Evolutionary conservation across 1,284 basidiomycete species (phyloP).

Genomic region (Kwoniella shivajii): DNA sequence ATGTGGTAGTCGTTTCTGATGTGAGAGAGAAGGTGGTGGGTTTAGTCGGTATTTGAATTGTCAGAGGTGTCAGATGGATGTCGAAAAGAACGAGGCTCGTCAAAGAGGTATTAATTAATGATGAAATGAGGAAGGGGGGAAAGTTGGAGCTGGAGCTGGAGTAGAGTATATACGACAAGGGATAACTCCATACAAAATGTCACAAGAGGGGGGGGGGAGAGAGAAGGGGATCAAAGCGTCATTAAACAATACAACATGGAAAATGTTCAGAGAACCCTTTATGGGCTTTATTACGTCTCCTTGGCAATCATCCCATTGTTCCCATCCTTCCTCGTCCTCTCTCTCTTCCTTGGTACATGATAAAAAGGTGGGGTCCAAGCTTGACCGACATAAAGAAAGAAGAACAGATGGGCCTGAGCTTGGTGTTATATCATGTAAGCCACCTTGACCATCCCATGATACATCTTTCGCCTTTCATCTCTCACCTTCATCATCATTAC

Average conservation of each 20-base stretch:
- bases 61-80: background rate
- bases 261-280: no score
- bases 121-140: background rate
- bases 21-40: constrained; percentile 1
- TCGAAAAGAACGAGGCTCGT: constrained; percentile 14
- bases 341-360: background rate
- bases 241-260: constrained; percentile 2
- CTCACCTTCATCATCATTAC: background rate
- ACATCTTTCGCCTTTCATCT: background rate
- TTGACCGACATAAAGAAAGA: background rate
- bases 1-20: constrained; percentile 1
- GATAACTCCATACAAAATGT: background rate
- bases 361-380: background rate
- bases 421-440: constrained; percentile 1
- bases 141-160: background rate
- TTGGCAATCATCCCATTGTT: constrained; percentile 5
- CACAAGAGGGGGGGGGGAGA: background rate
- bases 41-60: constrained; percentile 21
- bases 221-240: constrained; percentile 1
- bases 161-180: constrained; percentile 6
- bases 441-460: background rate
- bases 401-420: background rate
- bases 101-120: constrained; percentile 2
- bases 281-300: background rate
- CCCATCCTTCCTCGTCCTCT: no score